Evolutionary conservation across 768 basidiomycete genomes (phyloP).

Genomic region (Fomitopsis pulvina): DNA sequence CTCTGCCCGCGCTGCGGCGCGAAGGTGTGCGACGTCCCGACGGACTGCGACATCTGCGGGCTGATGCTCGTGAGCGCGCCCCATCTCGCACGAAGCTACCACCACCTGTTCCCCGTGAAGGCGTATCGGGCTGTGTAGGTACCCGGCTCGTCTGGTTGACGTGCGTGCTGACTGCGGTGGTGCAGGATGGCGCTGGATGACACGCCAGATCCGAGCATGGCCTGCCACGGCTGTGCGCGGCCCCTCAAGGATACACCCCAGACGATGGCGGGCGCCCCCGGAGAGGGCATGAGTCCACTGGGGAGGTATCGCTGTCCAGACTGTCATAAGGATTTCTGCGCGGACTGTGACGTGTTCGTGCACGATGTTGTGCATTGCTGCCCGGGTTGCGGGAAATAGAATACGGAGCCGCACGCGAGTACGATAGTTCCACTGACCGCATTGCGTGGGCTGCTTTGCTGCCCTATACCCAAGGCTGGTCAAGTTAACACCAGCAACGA

Average conservation of each 20-base stretch:
- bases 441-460: too few relatives aligned
- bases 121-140: constrained; percentile 69
- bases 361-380: constrained; percentile 95
- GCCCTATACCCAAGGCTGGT: too few relatives aligned
- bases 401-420: not conserved
- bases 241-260: constrained; percentile 45
- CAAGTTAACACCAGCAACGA: too few relatives aligned
- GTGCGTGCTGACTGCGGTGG: not conserved
- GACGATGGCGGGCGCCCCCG: constrained; percentile 27
- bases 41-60: constrained; percentile 95
- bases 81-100: constrained; percentile 92
- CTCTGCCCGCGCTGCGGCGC: constrained; percentile 90
- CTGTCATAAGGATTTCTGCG: constrained; percentile 84
- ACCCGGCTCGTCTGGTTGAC: constrained; percentile 3
- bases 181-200: constrained; percentile 36
- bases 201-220: constrained; percentile 24
- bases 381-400: constrained; percentile 66
- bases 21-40: constrained; percentile 96
- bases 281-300: constrained; percentile 73
- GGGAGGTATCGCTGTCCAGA: constrained; percentile 88
- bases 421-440: not conserved
- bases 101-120: constrained; percentile 93
- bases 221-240: constrained; percentile 78
- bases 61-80: constrained; percentile 98
- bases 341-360: constrained; percentile 94